A percentile compares a stretch with the other conserved stretches of the same genome.
phyloP scores from a whole-genome alignment of 257 asterid genomes.

The Solanum sparsipilum region DNA sequence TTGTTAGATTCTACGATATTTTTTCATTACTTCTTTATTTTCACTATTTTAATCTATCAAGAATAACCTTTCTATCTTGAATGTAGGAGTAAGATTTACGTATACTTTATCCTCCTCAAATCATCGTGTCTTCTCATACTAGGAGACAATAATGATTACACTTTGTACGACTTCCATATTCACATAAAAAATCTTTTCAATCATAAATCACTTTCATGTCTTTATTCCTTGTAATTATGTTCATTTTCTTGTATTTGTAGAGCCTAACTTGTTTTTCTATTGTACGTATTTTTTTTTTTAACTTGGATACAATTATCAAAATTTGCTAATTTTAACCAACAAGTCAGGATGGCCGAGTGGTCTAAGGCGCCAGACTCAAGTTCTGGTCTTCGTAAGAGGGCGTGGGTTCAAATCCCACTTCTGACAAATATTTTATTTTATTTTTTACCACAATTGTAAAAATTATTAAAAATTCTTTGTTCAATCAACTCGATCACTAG shows the following conservation, averaged over 20 bases:
- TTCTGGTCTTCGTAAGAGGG: constrained; percentile 75
- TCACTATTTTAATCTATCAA: too few relatives aligned
- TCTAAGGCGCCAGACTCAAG: constrained; percentile 98
- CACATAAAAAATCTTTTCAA: too few relatives aligned
- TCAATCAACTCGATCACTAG: too few relatives aligned
- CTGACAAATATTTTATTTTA: constrained; percentile 12
- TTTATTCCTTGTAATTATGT: background rate
- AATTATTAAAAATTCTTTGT: too few relatives aligned
- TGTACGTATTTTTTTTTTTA: background rate
- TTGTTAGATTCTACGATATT: background rate
- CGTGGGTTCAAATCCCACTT: constrained; percentile 84
- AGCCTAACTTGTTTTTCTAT: background rate
- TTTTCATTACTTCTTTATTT: too few relatives aligned
- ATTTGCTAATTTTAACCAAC: rapidly evolving
- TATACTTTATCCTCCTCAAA: rapidly evolving
- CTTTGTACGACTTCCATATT: background rate
- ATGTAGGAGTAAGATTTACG: too few relatives aligned
- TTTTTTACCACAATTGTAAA: too few relatives aligned
- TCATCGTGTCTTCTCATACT: background rate
- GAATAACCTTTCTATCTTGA: too few relatives aligned
- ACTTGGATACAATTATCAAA: too few relatives aligned
- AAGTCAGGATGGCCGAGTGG: constrained; percentile 94
- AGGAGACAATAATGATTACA: background rate
- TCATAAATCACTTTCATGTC: too few relatives aligned
- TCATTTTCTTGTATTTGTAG: background rate